Evolutionary conservation across 345 rosid genomes (phyloP).

Genomic region (Isatis tinctoria): DNA sequence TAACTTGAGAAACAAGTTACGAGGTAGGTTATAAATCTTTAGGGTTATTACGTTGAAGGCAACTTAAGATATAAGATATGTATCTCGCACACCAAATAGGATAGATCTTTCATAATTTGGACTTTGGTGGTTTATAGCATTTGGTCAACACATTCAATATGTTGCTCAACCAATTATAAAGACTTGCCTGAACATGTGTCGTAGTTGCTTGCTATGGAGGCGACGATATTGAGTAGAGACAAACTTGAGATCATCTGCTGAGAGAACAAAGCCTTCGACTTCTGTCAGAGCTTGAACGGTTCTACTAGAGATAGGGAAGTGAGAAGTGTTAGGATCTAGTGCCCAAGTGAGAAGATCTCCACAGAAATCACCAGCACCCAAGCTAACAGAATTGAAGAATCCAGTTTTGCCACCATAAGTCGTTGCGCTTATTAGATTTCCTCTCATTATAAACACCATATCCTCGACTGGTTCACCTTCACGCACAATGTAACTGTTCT

Average conservation of each 20-base stretch:
- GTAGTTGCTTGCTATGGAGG: conserved; percentile 38
- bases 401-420: conserved; percentile 40
- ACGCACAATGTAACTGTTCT: conserved; percentile 31
- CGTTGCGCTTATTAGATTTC: conserved; percentile 23
- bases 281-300: conserved; percentile 33
- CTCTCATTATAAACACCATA: conserved; percentile 42
- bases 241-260: conserved; percentile 38
- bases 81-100: background rate
- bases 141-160: background rate
- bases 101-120: no score
- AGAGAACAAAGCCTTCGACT: conserved; percentile 41
- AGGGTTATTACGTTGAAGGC: background rate
- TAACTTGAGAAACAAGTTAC: background rate
- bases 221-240: conserved; percentile 31
- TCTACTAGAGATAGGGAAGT: conserved; percentile 35
- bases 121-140: no score
- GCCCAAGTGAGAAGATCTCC: conserved; percentile 50
- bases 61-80: background rate
- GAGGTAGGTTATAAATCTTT: background rate
- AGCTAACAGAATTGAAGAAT: conserved; percentile 18
- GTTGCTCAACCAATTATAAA: background rate
- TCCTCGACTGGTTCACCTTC: conserved; percentile 45
- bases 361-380: conserved; percentile 32
- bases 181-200: conserved; percentile 22
- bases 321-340: conserved; percentile 40